A percentile compares a stretch with the other conserved stretches of the same genome.
These are phyloP conservation scores for Pseudogymnoascus pannorum DNA, from an alignment of 2,329 filamentous ascomycete species.

Conservation along the genomic window DNA sequence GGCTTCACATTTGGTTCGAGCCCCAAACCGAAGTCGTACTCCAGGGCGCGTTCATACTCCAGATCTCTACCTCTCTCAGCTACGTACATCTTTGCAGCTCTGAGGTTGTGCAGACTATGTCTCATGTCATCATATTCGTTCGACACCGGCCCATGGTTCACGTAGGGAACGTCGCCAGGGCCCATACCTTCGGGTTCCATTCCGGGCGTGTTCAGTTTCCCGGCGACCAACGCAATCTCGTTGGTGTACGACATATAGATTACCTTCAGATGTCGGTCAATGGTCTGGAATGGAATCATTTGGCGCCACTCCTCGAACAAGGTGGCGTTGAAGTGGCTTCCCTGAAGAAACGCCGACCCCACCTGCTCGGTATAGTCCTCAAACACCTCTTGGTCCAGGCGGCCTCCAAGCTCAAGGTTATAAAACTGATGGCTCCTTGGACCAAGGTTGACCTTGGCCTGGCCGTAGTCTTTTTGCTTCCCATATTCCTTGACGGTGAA, in stretches of 20 bases:
- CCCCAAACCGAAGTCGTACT: neutral
- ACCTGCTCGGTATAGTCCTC: neutral
- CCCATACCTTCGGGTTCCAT: too few relatives aligned
- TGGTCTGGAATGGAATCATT: neutral
- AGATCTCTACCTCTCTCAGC: neutral
- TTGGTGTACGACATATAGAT: neutral
- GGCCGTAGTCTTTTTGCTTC: neutral
- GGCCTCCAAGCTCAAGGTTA: neutral
- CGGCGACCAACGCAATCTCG: neutral
- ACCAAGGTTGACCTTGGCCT: neutral
- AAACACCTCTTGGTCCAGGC: neutral
- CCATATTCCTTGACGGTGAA: neutral
- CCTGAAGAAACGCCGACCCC: neutral
- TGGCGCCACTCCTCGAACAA: neutral
- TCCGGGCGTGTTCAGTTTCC: neutral
- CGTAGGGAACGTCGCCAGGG: too few relatives aligned
- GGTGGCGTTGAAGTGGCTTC: neutral
- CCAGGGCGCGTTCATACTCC: neutral
- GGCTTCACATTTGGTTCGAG: neutral
- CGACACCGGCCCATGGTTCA: neutral
- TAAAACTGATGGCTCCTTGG: neutral
- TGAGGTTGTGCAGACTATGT: neutral
- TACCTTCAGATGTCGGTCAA: neutral
- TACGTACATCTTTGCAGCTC: neutral
- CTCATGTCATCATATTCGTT: neutral